Conservation (phyloP, 495 filamentous ascomycete species). For the Lasiosphaeria hispida region DNA sequence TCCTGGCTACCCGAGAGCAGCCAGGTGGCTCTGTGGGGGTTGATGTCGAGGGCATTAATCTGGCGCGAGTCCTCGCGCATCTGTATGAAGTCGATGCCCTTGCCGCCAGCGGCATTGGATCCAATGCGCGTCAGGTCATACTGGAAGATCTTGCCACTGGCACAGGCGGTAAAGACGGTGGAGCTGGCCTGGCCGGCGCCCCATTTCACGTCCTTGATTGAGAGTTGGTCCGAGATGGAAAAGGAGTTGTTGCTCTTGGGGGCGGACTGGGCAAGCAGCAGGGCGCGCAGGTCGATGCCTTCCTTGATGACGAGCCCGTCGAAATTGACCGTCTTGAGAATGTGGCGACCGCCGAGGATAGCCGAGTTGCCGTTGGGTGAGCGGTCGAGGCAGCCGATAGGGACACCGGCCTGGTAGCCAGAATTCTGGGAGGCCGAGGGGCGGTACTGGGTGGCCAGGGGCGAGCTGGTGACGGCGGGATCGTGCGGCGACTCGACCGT, state of each 20-base stretch:
- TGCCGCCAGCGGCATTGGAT: conserved; percentile 24
- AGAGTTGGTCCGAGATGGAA: conserved; percentile 65
- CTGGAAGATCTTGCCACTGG: conserved; percentile 80
- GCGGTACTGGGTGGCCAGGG: conserved; percentile 43
- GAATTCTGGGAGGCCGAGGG: conserved; percentile 70
- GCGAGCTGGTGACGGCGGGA: conserved; percentile 37
- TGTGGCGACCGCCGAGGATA: conserved; percentile 76
- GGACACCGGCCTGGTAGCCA: conserved; percentile 66
- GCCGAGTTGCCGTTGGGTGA: conserved; percentile 74
- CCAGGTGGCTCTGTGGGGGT: conserved; percentile 72
- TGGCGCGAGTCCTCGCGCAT: conserved; percentile 79
- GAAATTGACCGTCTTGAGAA: conserved; percentile 78
- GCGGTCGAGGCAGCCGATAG: conserved; percentile 73
- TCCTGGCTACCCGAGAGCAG: conserved; percentile 91
- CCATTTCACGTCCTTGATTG: conserved; percentile 83
- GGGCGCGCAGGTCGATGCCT: conserved; percentile 74
- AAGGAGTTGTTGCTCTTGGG: conserved; percentile 53
- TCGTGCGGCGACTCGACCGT: conserved; percentile 38
- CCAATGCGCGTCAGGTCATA: conserved; percentile 72
- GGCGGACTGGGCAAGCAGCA: conserved; percentile 67
- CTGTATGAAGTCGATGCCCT: conserved; percentile 70
- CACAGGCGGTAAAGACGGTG: conserved; percentile 78
- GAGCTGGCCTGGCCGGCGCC: conserved; percentile 48
- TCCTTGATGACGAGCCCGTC: conserved; percentile 68
- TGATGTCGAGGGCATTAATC: conserved; percentile 88